phyloP scores from a whole-genome alignment of 495 filamentous ascomycete species.

The Hypoxylon intermedium region DNA sequence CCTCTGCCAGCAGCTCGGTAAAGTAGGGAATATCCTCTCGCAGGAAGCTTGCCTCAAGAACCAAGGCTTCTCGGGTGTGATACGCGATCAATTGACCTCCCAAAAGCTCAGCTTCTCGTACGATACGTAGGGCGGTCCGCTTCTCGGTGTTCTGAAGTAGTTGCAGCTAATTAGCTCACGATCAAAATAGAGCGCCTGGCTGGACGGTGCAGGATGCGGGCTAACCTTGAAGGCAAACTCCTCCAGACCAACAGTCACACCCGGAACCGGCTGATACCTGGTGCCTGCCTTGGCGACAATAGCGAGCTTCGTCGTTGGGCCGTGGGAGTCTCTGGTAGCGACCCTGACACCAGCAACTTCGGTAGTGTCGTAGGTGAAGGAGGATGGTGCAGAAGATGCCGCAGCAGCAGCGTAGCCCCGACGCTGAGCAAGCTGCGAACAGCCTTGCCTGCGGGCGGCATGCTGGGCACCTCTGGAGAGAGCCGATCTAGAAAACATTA shows the following conservation, averaged over 20 bases:
- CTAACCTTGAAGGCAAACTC: conserved; percentile 95
- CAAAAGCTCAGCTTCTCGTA: conserved; percentile 91
- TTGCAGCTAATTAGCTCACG: conserved; percentile 59
- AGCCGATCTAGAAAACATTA: conserved; percentile 86
- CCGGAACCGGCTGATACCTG: conserved; percentile 86
- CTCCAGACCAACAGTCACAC: conserved; percentile 86
- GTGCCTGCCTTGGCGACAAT: conserved; percentile 92
- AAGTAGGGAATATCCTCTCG: conserved; percentile 97
- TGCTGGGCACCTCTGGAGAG: conserved; percentile 78
- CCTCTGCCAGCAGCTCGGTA: conserved; percentile 91
- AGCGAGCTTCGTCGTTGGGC: conserved; percentile 87
- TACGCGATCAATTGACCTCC: conserved; percentile 83
- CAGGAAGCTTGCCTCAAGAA: conserved; percentile 92
- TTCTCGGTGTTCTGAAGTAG: conserved; percentile 75
- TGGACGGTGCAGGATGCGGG: conserved; percentile 16
- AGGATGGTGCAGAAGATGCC: conserved; percentile 66
- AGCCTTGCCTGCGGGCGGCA: conserved; percentile 71
- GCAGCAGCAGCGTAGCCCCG: conserved; percentile 78
- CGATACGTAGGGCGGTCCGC: conserved; percentile 88
- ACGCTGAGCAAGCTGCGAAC: conserved; percentile 64
- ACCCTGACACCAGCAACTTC: conserved; percentile 88
- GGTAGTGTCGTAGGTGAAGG: conserved; percentile 86
- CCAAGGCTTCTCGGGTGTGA: conserved; percentile 90
- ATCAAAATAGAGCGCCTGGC: conserved; percentile 16
- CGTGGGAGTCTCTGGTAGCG: conserved; percentile 83